Evolutionary conservation across 2,329 filamentous ascomycete species (phyloP).

Genomic region (Colletotrichum falcatum): DNA sequence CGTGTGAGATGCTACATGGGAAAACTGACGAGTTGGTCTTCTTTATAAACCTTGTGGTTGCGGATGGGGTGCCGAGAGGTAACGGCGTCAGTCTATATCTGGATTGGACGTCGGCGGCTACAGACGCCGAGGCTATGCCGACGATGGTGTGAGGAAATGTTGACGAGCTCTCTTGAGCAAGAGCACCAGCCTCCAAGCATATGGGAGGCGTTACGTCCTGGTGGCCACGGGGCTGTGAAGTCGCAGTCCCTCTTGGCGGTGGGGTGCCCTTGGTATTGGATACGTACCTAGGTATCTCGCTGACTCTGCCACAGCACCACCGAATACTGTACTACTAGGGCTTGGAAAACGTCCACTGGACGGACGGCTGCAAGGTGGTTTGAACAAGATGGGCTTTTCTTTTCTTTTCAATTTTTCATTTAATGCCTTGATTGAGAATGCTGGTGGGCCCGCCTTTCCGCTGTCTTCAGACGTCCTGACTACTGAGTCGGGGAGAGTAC

Average conservation of each 20-base stretch:
- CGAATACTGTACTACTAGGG: too few relatives aligned
- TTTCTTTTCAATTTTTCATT: too few relatives aligned
- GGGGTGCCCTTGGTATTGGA: too few relatives aligned
- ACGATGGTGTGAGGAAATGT: neutral
- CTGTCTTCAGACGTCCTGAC: neutral
- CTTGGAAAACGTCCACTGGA: neutral
- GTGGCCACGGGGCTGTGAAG: neutral
- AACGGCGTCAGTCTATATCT: neutral
- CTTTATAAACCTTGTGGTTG: neutral
- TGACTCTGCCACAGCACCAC: neutral
- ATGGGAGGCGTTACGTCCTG: neutral
- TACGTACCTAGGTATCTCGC: neutral
- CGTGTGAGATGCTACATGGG: neutral
- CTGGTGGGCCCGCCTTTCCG: too few relatives aligned
- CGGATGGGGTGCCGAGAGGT: neutral
- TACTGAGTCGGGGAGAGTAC: neutral
- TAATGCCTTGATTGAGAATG: too few relatives aligned
- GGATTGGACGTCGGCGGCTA: neutral
- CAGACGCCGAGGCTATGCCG: neutral
- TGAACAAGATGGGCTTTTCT: neutral
- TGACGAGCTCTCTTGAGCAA: neutral
- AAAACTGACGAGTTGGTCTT: neutral
- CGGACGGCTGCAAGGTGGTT: neutral
- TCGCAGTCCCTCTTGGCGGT: neutral
- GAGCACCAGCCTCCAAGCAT: neutral